Evolutionary conservation across 306 rosid genomes (phyloP).

Genomic region (Acmispon strigosus): DNA sequence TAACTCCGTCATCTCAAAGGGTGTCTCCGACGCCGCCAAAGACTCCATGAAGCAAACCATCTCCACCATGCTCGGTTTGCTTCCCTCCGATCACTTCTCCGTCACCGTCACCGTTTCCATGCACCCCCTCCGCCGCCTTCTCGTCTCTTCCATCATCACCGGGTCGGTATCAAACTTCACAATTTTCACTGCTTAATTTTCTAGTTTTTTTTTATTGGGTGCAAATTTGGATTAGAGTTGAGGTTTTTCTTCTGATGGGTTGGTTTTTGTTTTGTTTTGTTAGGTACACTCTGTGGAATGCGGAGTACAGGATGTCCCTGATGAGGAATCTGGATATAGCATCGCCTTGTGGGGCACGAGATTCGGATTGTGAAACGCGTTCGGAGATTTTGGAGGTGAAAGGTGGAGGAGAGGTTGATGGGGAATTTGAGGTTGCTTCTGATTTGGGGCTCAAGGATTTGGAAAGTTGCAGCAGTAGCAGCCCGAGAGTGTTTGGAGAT

Average conservation of each 20-base stretch:
- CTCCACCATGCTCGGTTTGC: constrained; percentile 84
- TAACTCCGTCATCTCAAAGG: constrained; percentile 72
- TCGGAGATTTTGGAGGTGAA: constrained; percentile 24
- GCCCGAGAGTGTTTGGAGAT: constrained; percentile 45
- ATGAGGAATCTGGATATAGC: constrained; percentile 67
- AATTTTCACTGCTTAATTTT: too few relatives aligned
- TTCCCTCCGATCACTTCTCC: constrained; percentile 84
- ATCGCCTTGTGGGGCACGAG: constrained; percentile 23
- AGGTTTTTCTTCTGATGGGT: neutral
- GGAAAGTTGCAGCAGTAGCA: constrained; percentile 23
- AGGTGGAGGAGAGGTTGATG: constrained; percentile 20
- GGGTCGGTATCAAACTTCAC: constrained; percentile 68
- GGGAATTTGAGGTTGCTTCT: constrained; percentile 25
- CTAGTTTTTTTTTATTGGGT: neutral
- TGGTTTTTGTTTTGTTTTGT: neutral
- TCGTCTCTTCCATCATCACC: constrained; percentile 82
- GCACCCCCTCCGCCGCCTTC: constrained; percentile 69
- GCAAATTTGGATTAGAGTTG: neutral
- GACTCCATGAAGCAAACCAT: constrained; percentile 98
- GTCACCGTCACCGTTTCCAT: constrained; percentile 57
- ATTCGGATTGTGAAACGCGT: constrained; percentile 12
- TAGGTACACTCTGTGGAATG: constrained; percentile 96
- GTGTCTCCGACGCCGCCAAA: constrained; percentile 68
- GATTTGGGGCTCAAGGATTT: constrained; percentile 27
- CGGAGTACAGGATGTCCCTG: constrained; percentile 82